A percentile compares a stretch with the other conserved stretches of the same genome.
These are phyloP conservation scores for Syzygium aromaticum DNA, from an alignment of 345 rosid species.

Conservation along the genomic window DNA sequence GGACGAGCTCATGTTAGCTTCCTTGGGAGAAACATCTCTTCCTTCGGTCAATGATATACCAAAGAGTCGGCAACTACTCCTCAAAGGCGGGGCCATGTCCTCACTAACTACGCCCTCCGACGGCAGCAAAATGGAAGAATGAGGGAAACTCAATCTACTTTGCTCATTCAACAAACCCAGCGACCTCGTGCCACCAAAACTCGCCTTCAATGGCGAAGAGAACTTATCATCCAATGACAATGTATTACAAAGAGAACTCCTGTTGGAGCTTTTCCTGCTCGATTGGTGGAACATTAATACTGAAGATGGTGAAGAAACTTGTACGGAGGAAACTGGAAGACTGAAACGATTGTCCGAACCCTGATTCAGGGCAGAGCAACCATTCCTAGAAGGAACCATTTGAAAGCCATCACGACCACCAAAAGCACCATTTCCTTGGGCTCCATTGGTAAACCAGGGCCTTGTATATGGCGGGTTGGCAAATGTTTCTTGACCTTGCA, in stretches of 20 bases:
- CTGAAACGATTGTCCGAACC: conserved; percentile 24
- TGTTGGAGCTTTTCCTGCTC: conserved; percentile 12
- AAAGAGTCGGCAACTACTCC: conserved; percentile 85
- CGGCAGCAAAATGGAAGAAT: conserved; percentile 5
- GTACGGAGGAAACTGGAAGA: conserved; percentile 21
- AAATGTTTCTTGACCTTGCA: conserved; percentile 99
- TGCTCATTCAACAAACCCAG: conserved; percentile 13
- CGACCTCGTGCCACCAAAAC: conserved; percentile 6
- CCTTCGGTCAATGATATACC: conserved; percentile 85
- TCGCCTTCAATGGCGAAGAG: conserved; percentile 1
- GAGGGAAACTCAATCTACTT: conserved; percentile 13
- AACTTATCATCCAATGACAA: conserved; percentile 12
- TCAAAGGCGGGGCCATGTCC: conserved; percentile 40
- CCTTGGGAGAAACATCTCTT: conserved; percentile 17
- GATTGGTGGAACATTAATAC: conserved; percentile 56
- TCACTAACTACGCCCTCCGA: conserved; percentile 12
- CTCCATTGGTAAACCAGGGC: conserved; percentile 17
- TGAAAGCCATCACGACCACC: conserved; percentile 29
- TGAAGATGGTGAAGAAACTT: conserved; percentile 75
- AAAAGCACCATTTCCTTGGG: conserved; percentile 26
- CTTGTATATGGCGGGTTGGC: conserved; percentile 29
- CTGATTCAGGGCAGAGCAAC: conserved; percentile 42
- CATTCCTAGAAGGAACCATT: conserved; percentile 33
- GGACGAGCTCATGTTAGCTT: conserved; percentile 20
- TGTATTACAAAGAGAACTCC: not conserved